Percentiles rank a stretch among this genome's conserved stretches.
These are phyloP conservation scores for Brassica napus DNA, from an alignment of 345 rosid genomes.

Conservation along the genomic window Da-Ae NC_063435.1:2796001-2796500, in stretches of 20 bases:
- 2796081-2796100: constrained; percentile 68
- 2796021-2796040: neutral
- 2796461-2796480: constrained; percentile 22
- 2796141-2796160: constrained; percentile 39
- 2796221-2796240: constrained; percentile 48
- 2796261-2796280: constrained; percentile 59
- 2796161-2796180: constrained; percentile 58
- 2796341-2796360: constrained; percentile 38
- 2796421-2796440: constrained; percentile 43
- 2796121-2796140: constrained; percentile 64
- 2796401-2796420: constrained; percentile 44
- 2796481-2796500: constrained; percentile 14
- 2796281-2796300: constrained; percentile 52
- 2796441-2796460: constrained; percentile 1
- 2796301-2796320: constrained; percentile 18
- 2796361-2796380: constrained; percentile 63
- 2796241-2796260: constrained; percentile 53
- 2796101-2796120: constrained; percentile 73
- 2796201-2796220: constrained; percentile 58
- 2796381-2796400: constrained; percentile 44
- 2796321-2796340: constrained; percentile 6
- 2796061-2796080: constrained; percentile 68
- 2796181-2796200: constrained; percentile 65
- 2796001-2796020: no score
- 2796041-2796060: constrained; percentile 61